phyloP scores from a whole-genome alignment of 2,329 filamentous ascomycete genomes.

The Leptographium lundbergii region DNA sequence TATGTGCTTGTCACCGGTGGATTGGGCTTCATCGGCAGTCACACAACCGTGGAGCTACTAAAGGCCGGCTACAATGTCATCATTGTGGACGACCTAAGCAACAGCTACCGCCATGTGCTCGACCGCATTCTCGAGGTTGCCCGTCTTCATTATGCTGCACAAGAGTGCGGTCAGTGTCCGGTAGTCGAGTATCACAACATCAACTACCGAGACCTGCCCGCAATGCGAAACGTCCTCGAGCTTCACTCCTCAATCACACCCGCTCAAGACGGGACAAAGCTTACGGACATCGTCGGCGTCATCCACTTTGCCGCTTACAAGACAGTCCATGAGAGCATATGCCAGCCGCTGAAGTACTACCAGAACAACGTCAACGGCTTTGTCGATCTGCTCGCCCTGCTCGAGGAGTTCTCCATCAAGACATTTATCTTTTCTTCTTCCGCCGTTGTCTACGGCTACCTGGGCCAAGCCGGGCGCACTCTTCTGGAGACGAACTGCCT shows the following conservation, averaged over 20 bases:
- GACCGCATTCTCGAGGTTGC: constrained; percentile 17
- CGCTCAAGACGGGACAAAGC: constrained; percentile 3
- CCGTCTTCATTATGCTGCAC: constrained; percentile 15
- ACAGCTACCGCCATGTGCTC: constrained; percentile 24
- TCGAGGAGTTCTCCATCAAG: constrained; percentile 48
- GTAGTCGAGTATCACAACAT: constrained; percentile 24
- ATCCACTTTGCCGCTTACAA: constrained; percentile 60
- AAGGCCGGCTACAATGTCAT: constrained; percentile 21
- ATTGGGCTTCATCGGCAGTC: constrained; percentile 4
- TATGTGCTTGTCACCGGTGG: constrained; percentile 5
- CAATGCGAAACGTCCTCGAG: constrained; percentile 24
- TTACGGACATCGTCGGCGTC: constrained; percentile 45
- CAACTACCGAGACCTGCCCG: constrained; percentile 22
- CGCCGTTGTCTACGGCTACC: constrained; percentile 51
- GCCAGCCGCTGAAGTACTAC: constrained; percentile 49
- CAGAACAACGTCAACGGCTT: constrained; percentile 55
- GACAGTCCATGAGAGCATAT: constrained; percentile 51
- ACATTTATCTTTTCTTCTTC: constrained; percentile 57
- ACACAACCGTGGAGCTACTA: constrained; percentile 3
- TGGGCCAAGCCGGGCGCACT: constrained; percentile 35
- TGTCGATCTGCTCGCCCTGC: constrained; percentile 42
- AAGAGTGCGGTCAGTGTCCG: constrained; percentile 13
- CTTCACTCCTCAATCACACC: constrained; percentile 16
- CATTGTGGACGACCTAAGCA: constrained; percentile 31
- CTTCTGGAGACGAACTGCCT: constrained; percentile 44